Percentiles rank a stretch among this genome's conserved stretches.
Conservation (phyloP, 179 eudicot genomes). For the Drosera spatulata region DNA sequence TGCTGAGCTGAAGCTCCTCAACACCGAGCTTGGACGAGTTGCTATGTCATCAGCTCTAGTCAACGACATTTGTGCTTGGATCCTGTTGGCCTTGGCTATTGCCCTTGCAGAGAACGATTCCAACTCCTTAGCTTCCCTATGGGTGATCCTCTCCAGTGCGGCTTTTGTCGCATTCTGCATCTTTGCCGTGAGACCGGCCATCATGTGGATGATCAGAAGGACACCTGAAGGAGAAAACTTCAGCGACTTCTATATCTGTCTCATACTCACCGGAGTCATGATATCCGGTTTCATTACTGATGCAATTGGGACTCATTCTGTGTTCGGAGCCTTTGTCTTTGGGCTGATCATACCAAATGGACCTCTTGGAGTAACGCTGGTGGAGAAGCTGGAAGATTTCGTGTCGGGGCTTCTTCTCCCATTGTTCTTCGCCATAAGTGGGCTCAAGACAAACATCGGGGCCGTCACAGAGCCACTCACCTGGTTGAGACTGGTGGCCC, state of each 20-base stretch:
- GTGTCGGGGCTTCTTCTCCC: constrained; percentile 12
- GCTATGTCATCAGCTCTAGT: constrained; percentile 49
- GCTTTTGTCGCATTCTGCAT: constrained; percentile 27
- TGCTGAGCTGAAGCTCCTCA: constrained; percentile 49
- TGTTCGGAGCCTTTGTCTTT: constrained; percentile 24
- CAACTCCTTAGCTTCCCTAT: constrained; percentile 9
- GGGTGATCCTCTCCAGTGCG: constrained; percentile 31
- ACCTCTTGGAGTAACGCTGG: constrained; percentile 25
- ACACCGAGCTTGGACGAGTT: constrained; percentile 42
- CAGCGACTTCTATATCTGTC: too few relatives aligned
- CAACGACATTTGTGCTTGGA: constrained; percentile 40
- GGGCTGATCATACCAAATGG: constrained; percentile 47
- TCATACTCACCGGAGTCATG: too few relatives aligned
- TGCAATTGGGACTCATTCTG: too few relatives aligned
- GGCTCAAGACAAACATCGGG: constrained; percentile 26
- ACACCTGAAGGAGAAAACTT: constrained; percentile 27
- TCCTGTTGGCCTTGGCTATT: constrained; percentile 33
- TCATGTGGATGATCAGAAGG: constrained; percentile 33
- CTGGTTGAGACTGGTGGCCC: constrained; percentile 18
- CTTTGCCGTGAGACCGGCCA: constrained; percentile 33
- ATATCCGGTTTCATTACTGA: too few relatives aligned
- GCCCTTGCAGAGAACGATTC: constrained; percentile 23
- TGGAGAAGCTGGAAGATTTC: constrained; percentile 46
- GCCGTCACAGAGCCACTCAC: constrained; percentile 5
- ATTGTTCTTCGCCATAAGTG: constrained; percentile 35